Percentiles rank a stretch among this genome's conserved stretches.
These are phyloP conservation scores for Coix lacrymajobi DNA, from an alignment of 176 grass and related monocot genomes.

Conservation along the genomic window DNA sequence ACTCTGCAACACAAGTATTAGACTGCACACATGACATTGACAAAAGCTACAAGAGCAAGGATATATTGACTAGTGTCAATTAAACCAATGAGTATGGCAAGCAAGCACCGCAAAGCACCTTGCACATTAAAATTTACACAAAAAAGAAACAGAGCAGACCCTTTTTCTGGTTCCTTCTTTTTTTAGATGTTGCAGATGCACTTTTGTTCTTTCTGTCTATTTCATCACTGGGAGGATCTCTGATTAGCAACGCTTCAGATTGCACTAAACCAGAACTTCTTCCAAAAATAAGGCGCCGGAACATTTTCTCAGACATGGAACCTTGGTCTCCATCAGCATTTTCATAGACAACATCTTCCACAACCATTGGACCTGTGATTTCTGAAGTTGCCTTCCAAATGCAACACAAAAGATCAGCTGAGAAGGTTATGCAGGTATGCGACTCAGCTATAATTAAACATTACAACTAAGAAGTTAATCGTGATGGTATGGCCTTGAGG, in stretches of 20 bases:
- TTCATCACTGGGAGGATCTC: conserved; percentile 27
- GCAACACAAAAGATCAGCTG: conserved; percentile 19
- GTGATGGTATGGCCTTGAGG: background rate
- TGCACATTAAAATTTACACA: conserved; percentile 9
- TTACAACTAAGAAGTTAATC: background rate
- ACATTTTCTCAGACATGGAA: conserved; percentile 41
- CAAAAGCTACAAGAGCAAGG: background rate
- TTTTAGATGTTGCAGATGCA: conserved; percentile 47
- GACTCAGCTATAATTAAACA: background rate
- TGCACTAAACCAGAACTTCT: conserved; percentile 91
- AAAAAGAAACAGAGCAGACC: conserved; percentile 2
- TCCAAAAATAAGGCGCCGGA: conserved; percentile 78
- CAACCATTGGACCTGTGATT: conserved; percentile 82
- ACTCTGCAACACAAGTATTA: background rate
- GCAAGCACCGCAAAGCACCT: background rate
- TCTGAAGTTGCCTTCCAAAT: conserved; percentile 64
- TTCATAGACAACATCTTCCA: conserved; percentile 97
- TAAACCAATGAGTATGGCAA: conserved; percentile 5
- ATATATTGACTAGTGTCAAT: background rate
- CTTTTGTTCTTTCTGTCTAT: conserved; percentile 40
- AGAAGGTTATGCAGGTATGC: background rate
- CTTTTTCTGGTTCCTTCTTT: conserved; percentile 57
- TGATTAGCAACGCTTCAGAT: conserved; percentile 79
- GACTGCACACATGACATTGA: background rate
- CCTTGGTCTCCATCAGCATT: conserved; percentile 39